A percentile compares a stretch with the other conserved stretches of the same genome.
These are phyloP conservation scores for Penicillium ucsense DNA, from an alignment of 495 filamentous ascomycete species.

Conservation along the genomic window DNA sequence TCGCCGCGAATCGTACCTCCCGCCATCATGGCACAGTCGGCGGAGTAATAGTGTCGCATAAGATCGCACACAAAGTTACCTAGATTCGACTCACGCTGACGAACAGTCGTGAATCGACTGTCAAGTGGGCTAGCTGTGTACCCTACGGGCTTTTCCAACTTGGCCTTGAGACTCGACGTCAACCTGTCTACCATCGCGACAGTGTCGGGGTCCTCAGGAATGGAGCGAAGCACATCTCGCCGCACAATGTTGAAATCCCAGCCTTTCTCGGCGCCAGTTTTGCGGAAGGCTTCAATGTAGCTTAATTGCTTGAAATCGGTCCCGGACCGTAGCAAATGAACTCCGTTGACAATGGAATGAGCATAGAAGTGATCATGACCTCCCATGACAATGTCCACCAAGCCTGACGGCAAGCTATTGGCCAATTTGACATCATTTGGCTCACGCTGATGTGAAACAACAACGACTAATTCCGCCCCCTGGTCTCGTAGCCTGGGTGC, in stretches of 20 bases:
- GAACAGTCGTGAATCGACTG: conserved; percentile 73
- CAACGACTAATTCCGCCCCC: conserved; percentile 73
- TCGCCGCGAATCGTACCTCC: conserved; percentile 85
- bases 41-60: conserved; percentile 70
- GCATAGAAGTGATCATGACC: conserved; percentile 87
- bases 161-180: conserved; percentile 59
- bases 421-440: conserved; percentile 81
- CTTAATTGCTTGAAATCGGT: conserved; percentile 86
- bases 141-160: conserved; percentile 74
- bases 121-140: conserved; percentile 74
- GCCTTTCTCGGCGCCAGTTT: conserved; percentile 21
- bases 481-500: conserved; percentile 59
- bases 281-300: conserved; percentile 67
- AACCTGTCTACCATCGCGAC: conserved; percentile 52
- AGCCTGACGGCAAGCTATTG: conserved; percentile 48
- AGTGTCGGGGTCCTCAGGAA: conserved; percentile 50
- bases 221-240: conserved; percentile 57
- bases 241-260: conserved; percentile 77
- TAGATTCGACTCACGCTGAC: conserved; percentile 66
- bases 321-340: conserved; percentile 72
- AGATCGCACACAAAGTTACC: conserved; percentile 88
- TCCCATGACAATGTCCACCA: conserved; percentile 76
- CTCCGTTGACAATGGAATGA: conserved; percentile 64
- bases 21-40: conserved; percentile 78
- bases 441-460: conserved; percentile 75